Conservation (phyloP, 2,329 filamentous ascomycete genomes). For the Alternaria postmessia region DNA sequence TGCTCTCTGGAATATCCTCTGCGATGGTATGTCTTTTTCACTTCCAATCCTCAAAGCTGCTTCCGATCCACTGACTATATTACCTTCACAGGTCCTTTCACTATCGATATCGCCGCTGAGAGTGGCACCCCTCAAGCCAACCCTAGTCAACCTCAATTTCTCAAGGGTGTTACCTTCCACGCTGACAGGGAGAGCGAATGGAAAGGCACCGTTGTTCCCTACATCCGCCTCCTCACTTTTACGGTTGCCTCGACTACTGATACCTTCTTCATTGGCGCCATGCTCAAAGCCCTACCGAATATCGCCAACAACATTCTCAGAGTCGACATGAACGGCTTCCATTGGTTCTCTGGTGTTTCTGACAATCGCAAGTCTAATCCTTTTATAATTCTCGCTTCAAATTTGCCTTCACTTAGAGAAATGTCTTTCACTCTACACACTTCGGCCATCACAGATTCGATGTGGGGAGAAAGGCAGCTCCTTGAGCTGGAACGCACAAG, state of each 20-base stretch:
- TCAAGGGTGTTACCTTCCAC: slow-evolving; percentile 9
- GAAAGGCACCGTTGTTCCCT: slow-evolving; percentile 21
- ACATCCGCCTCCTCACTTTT: slow-evolving; percentile 21
- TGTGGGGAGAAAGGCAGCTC: slow-evolving; percentile 59
- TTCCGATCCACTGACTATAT: not conserved
- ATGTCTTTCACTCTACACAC: slow-evolving; percentile 84
- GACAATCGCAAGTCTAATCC: slow-evolving; percentile 88
- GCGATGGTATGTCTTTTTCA: not conserved
- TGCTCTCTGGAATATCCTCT: not conserved
- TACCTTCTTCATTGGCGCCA: slow-evolving; percentile 12
- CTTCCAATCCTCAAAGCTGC: not conserved
- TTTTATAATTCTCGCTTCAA: slow-evolving; percentile 84
- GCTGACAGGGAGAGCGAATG: slow-evolving; percentile 8
- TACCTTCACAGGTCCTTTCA: slow-evolving; percentile 9
- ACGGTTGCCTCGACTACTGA: slow-evolving; percentile 21
- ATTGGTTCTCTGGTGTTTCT: slow-evolving; percentile 71
- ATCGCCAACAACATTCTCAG: slow-evolving; percentile 36
- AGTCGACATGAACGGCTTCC: slow-evolving; percentile 55
- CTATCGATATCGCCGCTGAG: slow-evolving; percentile 21
- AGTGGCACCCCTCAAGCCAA: slow-evolving; percentile 10
- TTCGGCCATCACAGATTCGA: slow-evolving; percentile 77
- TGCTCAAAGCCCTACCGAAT: slow-evolving; percentile 17
- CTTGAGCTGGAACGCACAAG: slow-evolving; percentile 79
- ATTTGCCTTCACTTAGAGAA: slow-evolving; percentile 80
- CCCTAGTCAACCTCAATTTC: slow-evolving; percentile 21